Conservation (phyloP, 257 asterid species). For the Capsicum rhomboideum region DNA sequence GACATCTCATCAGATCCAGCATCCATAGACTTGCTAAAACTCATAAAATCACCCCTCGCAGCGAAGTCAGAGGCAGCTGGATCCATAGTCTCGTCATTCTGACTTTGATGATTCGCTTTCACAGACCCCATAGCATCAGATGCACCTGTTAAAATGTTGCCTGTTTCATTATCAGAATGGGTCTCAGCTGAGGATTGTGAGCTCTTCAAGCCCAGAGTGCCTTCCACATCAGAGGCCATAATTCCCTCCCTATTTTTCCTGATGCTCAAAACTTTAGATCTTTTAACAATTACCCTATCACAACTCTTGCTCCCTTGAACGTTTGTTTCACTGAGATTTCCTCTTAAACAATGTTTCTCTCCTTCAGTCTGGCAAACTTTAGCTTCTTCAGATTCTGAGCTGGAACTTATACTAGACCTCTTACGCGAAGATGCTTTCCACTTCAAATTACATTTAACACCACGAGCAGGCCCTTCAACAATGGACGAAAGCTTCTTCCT, state of each 20-base stretch:
- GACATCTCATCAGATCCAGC: conserved; percentile 26
- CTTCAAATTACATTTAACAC: conserved; percentile 24
- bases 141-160: conserved; percentile 17
- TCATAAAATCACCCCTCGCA: conserved; percentile 24
- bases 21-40: conserved; percentile 36
- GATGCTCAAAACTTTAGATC: conserved; percentile 23
- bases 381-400: conserved; percentile 35
- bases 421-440: conserved; percentile 23
- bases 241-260: conserved; percentile 23
- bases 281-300: conserved; percentile 13
- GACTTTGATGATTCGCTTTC: conserved; percentile 15
- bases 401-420: conserved; percentile 21
- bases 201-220: conserved; percentile 13
- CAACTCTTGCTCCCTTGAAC: conserved; percentile 12
- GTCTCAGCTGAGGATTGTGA: conserved; percentile 17
- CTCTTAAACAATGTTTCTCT: conserved; percentile 18
- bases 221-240: conserved; percentile 20
- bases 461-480: conserved; percentile 26
- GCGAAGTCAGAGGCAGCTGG: conserved; percentile 24
- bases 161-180: conserved; percentile 20
- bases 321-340: conserved; percentile 11
- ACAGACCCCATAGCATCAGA: conserved; percentile 18
- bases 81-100: conserved; percentile 6
- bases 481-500: conserved; percentile 34
- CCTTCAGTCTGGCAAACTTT: conserved; percentile 17